Evolutionary conservation across 1,284 basidiomycete genomes (phyloP).

Genomic region (Moesziomyces parantarcticus): DNA sequence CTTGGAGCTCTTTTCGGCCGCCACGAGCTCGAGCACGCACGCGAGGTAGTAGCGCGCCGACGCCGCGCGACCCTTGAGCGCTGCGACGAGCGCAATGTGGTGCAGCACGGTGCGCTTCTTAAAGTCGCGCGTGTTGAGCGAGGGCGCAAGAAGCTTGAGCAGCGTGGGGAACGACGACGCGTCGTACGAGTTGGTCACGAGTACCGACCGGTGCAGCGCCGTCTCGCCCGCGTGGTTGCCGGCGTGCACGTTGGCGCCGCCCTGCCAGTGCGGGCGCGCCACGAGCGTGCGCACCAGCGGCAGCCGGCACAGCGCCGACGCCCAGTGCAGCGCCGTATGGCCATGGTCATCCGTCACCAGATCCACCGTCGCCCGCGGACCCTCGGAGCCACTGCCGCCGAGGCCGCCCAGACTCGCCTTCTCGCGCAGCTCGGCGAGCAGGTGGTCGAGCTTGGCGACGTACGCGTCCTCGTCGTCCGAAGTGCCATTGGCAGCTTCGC

Average conservation of each 20-base stretch:
- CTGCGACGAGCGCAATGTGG: constrained; percentile 90
- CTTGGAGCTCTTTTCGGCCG: constrained; percentile 66
- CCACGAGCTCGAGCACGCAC: constrained; percentile 80
- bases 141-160: constrained; percentile 75
- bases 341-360: constrained; percentile 83
- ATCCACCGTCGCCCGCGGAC: constrained; percentile 75
- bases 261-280: constrained; percentile 73
- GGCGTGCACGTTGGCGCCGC: constrained; percentile 63
- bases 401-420: constrained; percentile 66
- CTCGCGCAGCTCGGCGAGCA: constrained; percentile 48
- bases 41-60: constrained; percentile 92
- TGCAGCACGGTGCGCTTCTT: constrained; percentile 91
- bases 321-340: constrained; percentile 93
- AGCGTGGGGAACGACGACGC: constrained; percentile 77
- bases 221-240: constrained; percentile 92
- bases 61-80: constrained; percentile 84
- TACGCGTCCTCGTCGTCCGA: constrained; percentile 22
- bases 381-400: constrained; percentile 76
- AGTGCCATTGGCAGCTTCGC: constrained; percentile 5
- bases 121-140: constrained; percentile 89
- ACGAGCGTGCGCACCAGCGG: constrained; percentile 59
- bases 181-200: constrained; percentile 88
- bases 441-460: constrained; percentile 32
- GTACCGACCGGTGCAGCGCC: constrained; percentile 88
- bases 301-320: constrained; percentile 81